Conservation (phyloP, 371 early-diverging fungal genomes). For the Mucor ambiguus region DNA sequence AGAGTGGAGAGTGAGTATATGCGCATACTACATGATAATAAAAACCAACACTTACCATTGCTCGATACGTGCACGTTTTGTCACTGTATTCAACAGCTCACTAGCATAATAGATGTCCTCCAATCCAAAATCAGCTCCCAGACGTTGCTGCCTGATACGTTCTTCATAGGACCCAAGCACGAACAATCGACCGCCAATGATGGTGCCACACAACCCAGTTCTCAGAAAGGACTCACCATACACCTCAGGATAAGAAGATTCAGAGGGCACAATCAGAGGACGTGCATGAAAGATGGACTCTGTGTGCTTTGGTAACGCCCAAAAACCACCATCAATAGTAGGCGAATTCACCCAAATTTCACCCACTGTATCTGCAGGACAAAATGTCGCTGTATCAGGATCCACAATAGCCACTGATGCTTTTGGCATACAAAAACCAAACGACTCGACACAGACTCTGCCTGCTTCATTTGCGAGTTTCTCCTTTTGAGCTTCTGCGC, state of each 20-base stretch:
- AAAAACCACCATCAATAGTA: slow-evolving; percentile 70
- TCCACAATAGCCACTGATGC: slow-evolving; percentile 68
- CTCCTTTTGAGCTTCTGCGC: slow-evolving; percentile 32
- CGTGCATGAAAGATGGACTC: slow-evolving; percentile 72
- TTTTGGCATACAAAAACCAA: slow-evolving; percentile 65
- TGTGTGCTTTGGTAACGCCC: slow-evolving; percentile 72
- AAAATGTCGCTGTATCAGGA: slow-evolving; percentile 72
- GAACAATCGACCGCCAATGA: slow-evolving; percentile 68
- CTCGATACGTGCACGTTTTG: slow-evolving; percentile 47
- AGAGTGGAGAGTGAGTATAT: neutral
- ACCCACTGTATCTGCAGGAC: slow-evolving; percentile 71
- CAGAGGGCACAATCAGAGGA: slow-evolving; percentile 50
- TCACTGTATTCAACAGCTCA: slow-evolving; percentile 55
- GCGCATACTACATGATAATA: neutral
- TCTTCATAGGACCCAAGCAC: slow-evolving; percentile 76
- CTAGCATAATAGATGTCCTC: slow-evolving; percentile 52
- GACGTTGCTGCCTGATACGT: slow-evolving; percentile 58
- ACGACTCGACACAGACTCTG: slow-evolving; percentile 30
- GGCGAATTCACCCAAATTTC: slow-evolving; percentile 82
- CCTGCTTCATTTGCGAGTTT: slow-evolving; percentile 9
- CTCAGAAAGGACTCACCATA: slow-evolving; percentile 62
- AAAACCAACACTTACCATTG: slow-evolving; percentile 45
- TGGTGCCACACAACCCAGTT: slow-evolving; percentile 77
- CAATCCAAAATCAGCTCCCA: slow-evolving; percentile 42
- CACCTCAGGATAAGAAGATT: slow-evolving; percentile 46